phyloP scores from a whole-genome alignment of 352 stramenopile genomes.

The Hyaloperonospora brassicae region DNA sequence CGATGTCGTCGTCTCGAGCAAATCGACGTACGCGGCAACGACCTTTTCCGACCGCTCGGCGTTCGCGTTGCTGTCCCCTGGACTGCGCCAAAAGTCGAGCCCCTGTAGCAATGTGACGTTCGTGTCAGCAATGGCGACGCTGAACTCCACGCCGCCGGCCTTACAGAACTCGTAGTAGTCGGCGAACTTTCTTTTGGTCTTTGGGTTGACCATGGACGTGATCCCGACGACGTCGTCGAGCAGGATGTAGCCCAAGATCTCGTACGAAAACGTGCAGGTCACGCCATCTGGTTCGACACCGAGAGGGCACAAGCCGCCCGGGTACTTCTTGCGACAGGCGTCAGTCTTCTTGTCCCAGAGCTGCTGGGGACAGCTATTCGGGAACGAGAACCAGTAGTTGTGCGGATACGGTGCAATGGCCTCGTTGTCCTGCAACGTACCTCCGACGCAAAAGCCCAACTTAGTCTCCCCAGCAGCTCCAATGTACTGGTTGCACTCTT shows the following conservation, averaged over 20 bases:
- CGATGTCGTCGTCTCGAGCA: constrained; percentile 22
- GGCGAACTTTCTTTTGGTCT: constrained; percentile 30
- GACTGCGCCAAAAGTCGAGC: constrained; percentile 63
- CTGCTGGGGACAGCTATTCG: constrained; percentile 52
- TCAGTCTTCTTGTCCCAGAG: constrained; percentile 39
- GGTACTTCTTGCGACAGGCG: constrained; percentile 29
- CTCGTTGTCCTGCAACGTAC: constrained; percentile 38
- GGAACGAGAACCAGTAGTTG: constrained; percentile 81
- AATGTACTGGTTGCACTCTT: constrained; percentile 49
- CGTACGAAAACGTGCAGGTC: constrained; percentile 55
- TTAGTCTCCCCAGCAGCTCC: constrained; percentile 36
- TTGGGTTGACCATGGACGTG: constrained; percentile 51
- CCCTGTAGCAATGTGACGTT: constrained; percentile 25
- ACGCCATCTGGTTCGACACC: constrained; percentile 43
- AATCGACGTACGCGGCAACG: constrained; percentile 39
- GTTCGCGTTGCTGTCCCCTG: constrained; percentile 38
- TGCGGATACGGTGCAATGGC: constrained; percentile 56
- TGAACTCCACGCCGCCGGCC: constrained; percentile 44
- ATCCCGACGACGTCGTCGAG: constrained; percentile 67
- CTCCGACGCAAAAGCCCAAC: constrained; percentile 45
- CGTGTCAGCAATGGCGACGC: constrained; percentile 10
- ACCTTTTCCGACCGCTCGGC: constrained; percentile 34
- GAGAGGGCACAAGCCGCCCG: constrained; percentile 34
- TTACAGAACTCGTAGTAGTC: constrained; percentile 64
- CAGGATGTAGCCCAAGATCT: constrained; percentile 51